Base-by-base conservation (phyloP, 2,329 filamentous ascomycete genomes). In the Seiridium cupressi region DNA sequence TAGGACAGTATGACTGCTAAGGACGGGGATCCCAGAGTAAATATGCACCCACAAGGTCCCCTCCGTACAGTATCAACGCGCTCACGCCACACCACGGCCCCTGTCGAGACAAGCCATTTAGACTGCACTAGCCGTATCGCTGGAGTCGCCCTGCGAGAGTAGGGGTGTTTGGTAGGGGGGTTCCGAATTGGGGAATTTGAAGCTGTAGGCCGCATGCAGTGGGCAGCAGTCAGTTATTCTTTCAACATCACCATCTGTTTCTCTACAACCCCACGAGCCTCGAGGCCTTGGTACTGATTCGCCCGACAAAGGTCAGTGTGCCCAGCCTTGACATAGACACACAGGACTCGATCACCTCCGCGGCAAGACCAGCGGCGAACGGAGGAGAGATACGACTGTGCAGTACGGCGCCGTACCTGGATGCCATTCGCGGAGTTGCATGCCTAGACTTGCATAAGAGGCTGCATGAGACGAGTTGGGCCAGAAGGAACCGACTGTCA, bases 401-500 rank as follows among this genome's bases (percentile, higher is more conserved):
- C 47, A 49, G 42, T 18, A 44, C 13, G 18, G 18, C 18, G 18
- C 38, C 7, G 38, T 7, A 42, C 38, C 34, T 53, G 8, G 49
- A 44, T 32, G 26, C 53, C 53, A 55, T 38, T 55, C 53, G 11
- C 36, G 36, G 38, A 55, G 53, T 35, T 55, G 53, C 53, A 55
- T 42, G 53, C 53, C 53, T 44, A 38, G 44, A 55, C 38, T 35
- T 44, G 53, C 53, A 55, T 55, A 35, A 54, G 53, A 55, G 38
- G 53, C 36, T 55, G 53, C 53, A 55, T 55, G 53, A 44, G 18
- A 38, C 10, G 36, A 48, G 46, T 48, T 42, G 38, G 38, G 7
- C 38, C 38, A 42, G 38, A 42, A 7, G 38, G 38, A 13, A 42
- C 7, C 7, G 38, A 42, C 38, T 42, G 38, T 8, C 7, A 42